Evolutionary conservation across 2,329 filamentous ascomycete genomes (phyloP), one percentile per base, ranked within the genome.

Genomic region (Aspergillus brasiliensis): DNA sequence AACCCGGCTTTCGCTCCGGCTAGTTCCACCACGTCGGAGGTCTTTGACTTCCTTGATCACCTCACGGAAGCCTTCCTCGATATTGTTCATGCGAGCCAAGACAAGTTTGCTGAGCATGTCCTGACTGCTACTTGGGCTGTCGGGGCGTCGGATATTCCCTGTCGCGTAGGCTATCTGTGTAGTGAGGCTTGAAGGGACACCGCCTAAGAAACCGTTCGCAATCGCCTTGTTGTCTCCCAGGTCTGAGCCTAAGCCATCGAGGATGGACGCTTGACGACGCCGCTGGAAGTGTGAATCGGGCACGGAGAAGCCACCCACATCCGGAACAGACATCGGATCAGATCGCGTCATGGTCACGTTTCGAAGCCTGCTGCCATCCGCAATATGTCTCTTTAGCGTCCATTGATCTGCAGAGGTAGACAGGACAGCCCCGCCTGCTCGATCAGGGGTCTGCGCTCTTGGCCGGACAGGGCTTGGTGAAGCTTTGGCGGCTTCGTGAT

Each of bases 51-150:
- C 91, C 63, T 86, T 87, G 58, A 92, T 85, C n/a, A 96, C 88
- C 61, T 97, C 91, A 2, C 90, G 85, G 74, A 98, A 94, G 13
- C 92, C 90, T 76, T 96, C 92, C 73, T 98, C 93, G 2, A 98
- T 82, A 7, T 90, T 94, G 74, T 95, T 95, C 92, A 97, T 97
- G 34, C 92, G 83, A 8, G 92, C 91, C 48, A 97, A 81, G 76
- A 97, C 90, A 48, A 97, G 83, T 58, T 91, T 86, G 66, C 88
- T 85, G 71, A 90, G 88, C 84, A 93, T 90, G 42, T 90, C 85
- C 70, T 91, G 89, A 74, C 85, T 82, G 81, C 80, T 80, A 25
- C 79, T 79, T 11, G 77, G 75, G 25, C 73, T 71, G 54, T 62
- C 73, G 53, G 28, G 73, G 77, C 67, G 74, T 47, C 83, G 84